Base-by-base conservation (phyloP, 1,139 yeast species). In the Blastobotrys proliferans region DNA sequence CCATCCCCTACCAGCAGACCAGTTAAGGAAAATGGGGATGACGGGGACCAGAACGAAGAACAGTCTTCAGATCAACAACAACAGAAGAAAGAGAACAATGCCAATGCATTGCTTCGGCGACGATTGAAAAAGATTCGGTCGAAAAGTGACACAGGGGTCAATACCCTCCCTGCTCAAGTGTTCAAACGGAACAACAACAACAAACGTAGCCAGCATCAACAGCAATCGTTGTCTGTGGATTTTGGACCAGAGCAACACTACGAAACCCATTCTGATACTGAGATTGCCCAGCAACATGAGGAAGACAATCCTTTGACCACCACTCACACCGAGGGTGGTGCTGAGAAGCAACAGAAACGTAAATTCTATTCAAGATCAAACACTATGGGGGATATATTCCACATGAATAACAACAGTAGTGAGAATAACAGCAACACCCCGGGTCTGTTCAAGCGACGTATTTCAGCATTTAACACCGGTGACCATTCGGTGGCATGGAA, bases 401-500 rank as follows among this genome's bases (percentile, higher is more conserved):
- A 28, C 29, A 17, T 31, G n/a, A 8, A 16, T 19, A 30, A 35
- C 31, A 29, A 29, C 26, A 33, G 14, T 13, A 27, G 6, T 14
- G 13, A n/a, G 10, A 17, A 35, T 9, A 13, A 27, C 25, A 35
- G 32, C 22, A 18, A 31, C 14, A 22, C 33, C 4, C 44, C 40
- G 35, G 50, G 28, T 29, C 43, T 26, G 38, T 40, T 53, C 38
- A 43, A 45, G 38, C 45, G 57, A 29, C 43, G 57, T 20, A 39
- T 53, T 8, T 48, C 57, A 3, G 56, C 55, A 29, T 52, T 52
- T 38, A 51, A 51, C 28, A 35, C 54, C 3, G 54, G 50, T 9
- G 49, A 45, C 5, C 36, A 38, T 35, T 17, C 46, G 33, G 52
- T 52, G 2, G 46, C 54, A 11, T 58, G 62, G 55, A 51, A 55